Percentiles rank a stretch among this genome's conserved stretches.
phyloP scores from a whole-genome alignment of 2,329 filamentous ascomycete genomes.

The Nemania abortiva region DNA sequence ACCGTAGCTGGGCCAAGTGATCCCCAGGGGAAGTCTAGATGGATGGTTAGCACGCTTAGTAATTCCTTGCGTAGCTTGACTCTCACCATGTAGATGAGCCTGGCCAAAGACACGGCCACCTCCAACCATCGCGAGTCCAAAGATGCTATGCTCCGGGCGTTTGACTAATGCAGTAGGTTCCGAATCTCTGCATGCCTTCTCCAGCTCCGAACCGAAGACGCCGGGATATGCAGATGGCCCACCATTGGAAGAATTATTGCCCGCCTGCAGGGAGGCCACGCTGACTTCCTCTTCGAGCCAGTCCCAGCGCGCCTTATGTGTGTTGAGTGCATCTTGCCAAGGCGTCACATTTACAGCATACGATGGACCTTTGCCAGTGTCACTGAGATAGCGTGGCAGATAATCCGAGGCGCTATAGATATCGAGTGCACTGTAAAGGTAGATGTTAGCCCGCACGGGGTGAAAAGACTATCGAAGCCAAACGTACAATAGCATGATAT shows the following conservation, averaged over 20 bases:
- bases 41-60: neutral
- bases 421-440: conserved; percentile 47
- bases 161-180: neutral
- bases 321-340: conserved; percentile 50
- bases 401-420: conserved; percentile 52
- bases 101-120: conserved; percentile 36
- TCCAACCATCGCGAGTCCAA: conserved; percentile 40
- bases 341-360: conserved; percentile 51
- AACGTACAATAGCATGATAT: conserved; percentile 52
- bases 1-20: conserved; percentile 34
- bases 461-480: neutral
- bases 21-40: conserved; percentile 40
- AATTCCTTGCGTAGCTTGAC: neutral
- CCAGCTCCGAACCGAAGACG: conserved; percentile 40
- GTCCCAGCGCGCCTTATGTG: conserved; percentile 51
- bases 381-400: conserved; percentile 48
- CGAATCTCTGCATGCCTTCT: conserved; percentile 17
- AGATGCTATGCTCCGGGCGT: conserved; percentile 40
- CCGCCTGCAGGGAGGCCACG: conserved; percentile 16
- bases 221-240: conserved; percentile 45
- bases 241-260: conserved; percentile 23
- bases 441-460: neutral
- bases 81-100: conserved; percentile 38
- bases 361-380: conserved; percentile 47
- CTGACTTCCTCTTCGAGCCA: conserved; percentile 51